Conservation (phyloP, 2,329 filamentous ascomycete genomes). For the Cladosporium sp. region DNA sequence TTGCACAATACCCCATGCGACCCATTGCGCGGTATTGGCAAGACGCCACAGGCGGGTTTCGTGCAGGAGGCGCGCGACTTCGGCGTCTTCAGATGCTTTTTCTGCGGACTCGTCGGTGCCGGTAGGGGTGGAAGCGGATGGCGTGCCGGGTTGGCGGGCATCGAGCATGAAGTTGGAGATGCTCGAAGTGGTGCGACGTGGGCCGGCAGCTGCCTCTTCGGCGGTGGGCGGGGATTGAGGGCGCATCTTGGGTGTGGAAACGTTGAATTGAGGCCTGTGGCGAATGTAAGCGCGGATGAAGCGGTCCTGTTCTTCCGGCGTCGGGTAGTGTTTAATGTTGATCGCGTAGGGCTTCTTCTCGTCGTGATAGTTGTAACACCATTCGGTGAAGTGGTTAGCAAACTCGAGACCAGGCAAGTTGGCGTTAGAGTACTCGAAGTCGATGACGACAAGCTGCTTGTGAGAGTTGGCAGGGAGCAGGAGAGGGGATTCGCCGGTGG, state of each 20-base stretch:
- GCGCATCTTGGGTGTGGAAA: constrained; percentile 44
- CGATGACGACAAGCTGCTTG: constrained; percentile 94
- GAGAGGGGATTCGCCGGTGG: constrained; percentile 74
- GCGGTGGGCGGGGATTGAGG: constrained; percentile 30
- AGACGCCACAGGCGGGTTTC: constrained; percentile 85
- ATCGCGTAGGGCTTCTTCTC: constrained; percentile 62
- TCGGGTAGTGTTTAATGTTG: constrained; percentile 72
- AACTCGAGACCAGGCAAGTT: constrained; percentile 88
- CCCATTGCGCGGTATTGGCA: constrained; percentile 87
- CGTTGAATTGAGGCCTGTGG: constrained; percentile 70
- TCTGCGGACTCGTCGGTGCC: constrained; percentile 49
- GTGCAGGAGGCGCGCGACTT: constrained; percentile 70
- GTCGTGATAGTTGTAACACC: constrained; percentile 97
- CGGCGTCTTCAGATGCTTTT: constrained; percentile 61
- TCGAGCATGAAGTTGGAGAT: constrained; percentile 78
- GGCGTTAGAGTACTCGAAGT: constrained; percentile 94
- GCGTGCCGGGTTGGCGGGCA: constrained; percentile 54
- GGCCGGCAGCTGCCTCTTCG: constrained; percentile 24
- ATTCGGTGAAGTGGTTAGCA: constrained; percentile 96
- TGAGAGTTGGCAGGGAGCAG: constrained; percentile 89
- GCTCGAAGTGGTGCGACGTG: constrained; percentile 40
- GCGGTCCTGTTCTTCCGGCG: constrained; percentile 74
- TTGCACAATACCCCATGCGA: constrained; percentile 95
- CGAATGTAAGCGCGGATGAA: constrained; percentile 86
- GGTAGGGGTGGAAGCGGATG: constrained; percentile 31